Percentiles rank a stretch among this genome's conserved stretches.
Conservation (phyloP, 1,284 basidiomycete genomes). For the Apiotrichum sp. region DNA sequence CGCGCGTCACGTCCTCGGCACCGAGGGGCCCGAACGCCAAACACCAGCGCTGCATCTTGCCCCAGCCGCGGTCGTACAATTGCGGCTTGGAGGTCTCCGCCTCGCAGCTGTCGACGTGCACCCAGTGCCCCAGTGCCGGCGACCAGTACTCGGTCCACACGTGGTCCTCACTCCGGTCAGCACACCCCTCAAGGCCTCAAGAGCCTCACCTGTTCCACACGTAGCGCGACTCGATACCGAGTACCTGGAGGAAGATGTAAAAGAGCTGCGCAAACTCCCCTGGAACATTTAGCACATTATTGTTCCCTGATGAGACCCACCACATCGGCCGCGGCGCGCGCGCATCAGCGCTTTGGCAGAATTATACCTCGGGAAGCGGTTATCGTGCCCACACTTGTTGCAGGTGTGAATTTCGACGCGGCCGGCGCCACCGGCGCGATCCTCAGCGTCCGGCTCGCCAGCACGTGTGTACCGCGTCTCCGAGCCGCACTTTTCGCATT, state of each 20-base stretch:
- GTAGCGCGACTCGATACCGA: conserved; percentile 47
- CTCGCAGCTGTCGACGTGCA: conserved; percentile 50
- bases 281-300: background rate
- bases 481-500: conserved; percentile 41
- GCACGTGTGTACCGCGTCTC: conserved; percentile 23
- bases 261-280: conserved; percentile 51
- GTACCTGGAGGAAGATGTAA: conserved; percentile 46
- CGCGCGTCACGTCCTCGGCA: conserved; percentile 47
- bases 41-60: conserved; percentile 50
- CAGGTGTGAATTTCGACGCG: conserved; percentile 43
- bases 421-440: conserved; percentile 42
- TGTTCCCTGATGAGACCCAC: conserved; percentile 24
- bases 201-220: conserved; percentile 41
- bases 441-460: conserved; percentile 27
- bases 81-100: conserved; percentile 46
- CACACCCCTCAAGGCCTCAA: too few relatives aligned
- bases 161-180: conserved; percentile 48
- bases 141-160: conserved; percentile 51
- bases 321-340: conserved; percentile 48
- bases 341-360: conserved; percentile 38
- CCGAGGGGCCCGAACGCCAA: conserved; percentile 47
- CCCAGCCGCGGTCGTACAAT: conserved; percentile 50
- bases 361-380: conserved; percentile 48
- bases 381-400: conserved; percentile 25
- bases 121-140: conserved; percentile 42